These are phyloP conservation scores for Kwoniella mangroviensis DNA, from an alignment of 768 basidiomycete species.

Conservation along the genomic window DNA sequence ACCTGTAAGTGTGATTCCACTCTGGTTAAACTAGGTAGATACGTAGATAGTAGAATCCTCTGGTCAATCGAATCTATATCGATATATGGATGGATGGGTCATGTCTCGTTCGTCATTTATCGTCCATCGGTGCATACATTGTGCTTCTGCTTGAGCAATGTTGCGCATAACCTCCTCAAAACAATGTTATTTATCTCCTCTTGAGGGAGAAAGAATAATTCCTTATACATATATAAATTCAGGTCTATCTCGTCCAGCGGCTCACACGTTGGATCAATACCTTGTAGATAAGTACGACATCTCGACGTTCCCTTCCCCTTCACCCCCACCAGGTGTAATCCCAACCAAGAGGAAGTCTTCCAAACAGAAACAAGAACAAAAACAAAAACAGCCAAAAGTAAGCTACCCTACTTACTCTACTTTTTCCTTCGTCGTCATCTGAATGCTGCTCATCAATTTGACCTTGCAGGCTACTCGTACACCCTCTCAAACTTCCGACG, in stretches of 20 bases:
- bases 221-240: background rate
- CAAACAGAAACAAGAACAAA: background rate
- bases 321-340: constrained; percentile 33
- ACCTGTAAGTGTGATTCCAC: constrained; percentile 34
- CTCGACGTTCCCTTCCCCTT: constrained; percentile 37
- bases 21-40: constrained; percentile 1
- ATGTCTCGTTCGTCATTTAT: background rate
- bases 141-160: background rate
- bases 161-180: background rate
- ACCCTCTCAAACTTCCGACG: background rate
- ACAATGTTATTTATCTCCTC: no score
- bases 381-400: constrained; percentile 6
- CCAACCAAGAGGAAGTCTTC: constrained; percentile 9
- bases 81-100: constrained; percentile 2
- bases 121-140: constrained; percentile 9
- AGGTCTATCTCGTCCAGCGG: background rate
- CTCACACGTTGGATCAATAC: constrained; percentile 5
- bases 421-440: background rate
- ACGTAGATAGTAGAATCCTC: constrained; percentile 22
- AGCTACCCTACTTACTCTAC: constrained; percentile 1
- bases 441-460: background rate
- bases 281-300: constrained; percentile 40
- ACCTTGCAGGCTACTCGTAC: background rate
- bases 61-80: constrained; percentile 8
- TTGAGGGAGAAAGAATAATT: no score